These are phyloP conservation scores for Irpex sp. DNA, from an alignment of 1,284 basidiomycete genomes.

Conservation along the genomic window DNA sequence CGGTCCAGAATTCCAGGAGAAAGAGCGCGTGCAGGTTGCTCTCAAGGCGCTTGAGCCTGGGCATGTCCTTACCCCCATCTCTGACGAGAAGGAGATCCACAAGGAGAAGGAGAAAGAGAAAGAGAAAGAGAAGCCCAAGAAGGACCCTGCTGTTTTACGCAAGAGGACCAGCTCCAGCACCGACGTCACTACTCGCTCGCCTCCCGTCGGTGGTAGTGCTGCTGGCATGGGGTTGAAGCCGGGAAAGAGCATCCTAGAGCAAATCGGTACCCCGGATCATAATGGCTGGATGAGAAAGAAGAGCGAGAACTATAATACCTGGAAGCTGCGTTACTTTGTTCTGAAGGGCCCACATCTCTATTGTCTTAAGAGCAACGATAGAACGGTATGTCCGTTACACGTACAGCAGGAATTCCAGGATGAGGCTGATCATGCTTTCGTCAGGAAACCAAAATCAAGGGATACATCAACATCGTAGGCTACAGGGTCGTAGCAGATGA, in stretches of 20 bases:
- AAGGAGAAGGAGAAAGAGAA: constrained; percentile 17
- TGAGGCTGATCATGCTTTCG: neutral
- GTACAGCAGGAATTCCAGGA: neutral
- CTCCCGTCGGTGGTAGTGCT: constrained; percentile 10
- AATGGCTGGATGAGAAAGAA: constrained; percentile 95
- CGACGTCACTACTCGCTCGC: constrained; percentile 13
- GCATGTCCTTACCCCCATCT: neutral
- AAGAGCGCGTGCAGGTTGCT: constrained; percentile 17
- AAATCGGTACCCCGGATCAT: constrained; percentile 87
- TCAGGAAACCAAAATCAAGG: constrained; percentile 93
- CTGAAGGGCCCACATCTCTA: constrained; percentile 92
- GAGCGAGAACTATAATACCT: constrained; percentile 89
- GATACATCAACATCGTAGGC: constrained; percentile 88
- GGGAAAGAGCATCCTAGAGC: constrained; percentile 74
- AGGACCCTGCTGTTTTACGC: constrained; percentile 35
- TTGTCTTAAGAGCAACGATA: constrained; percentile 70
- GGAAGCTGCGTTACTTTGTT: constrained; percentile 94
- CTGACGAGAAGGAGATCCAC: constrained; percentile 1
- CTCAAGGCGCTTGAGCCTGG: neutral
- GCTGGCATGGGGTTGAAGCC: constrained; percentile 44
- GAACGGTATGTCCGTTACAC: constrained; percentile 47
- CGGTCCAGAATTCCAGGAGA: constrained; percentile 17
- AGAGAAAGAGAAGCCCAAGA: constrained; percentile 17
- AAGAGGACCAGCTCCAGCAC: constrained; percentile 47
- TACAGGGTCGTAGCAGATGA: constrained; percentile 95